A percentile compares a stretch with the other conserved stretches of the same genome.
phyloP scores from a whole-genome alignment of 805 yeast genomes.

The Cyberlindnera suaveolens region DNA sequence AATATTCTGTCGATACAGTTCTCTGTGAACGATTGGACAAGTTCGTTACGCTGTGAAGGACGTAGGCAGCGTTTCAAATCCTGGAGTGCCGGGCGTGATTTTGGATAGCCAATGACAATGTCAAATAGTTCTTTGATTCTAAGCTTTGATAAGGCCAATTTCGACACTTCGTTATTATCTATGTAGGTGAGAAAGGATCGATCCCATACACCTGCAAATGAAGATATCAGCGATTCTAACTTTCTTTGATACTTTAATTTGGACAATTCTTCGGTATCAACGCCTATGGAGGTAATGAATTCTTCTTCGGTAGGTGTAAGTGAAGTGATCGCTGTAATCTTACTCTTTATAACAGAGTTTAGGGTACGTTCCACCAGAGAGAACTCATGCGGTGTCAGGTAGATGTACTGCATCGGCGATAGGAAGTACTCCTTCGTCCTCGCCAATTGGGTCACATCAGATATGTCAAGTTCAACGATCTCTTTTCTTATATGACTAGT shows the following conservation, averaged over 20 bases:
- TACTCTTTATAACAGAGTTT: conserved; percentile 12
- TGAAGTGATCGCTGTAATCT: conserved; percentile 1
- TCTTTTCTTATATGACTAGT: conserved; percentile 13
- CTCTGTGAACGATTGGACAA: conserved; percentile 45
- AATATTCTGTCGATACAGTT: conserved; percentile 43
- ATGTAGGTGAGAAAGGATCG: conserved; percentile 9
- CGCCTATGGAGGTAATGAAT: conserved; percentile 16
- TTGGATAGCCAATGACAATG: conserved; percentile 49
- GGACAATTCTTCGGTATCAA: conserved; percentile 12
- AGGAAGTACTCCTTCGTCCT: conserved; percentile 16
- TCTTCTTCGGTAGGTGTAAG: conserved; percentile 8
- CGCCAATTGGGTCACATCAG: conserved; percentile 4
- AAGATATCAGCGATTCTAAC: conserved; percentile 1
- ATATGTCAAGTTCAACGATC: conserved; percentile 1
- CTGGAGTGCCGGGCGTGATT: conserved; percentile 42
- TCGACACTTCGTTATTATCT: conserved; percentile 7
- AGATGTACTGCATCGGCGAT: conserved; percentile 15
- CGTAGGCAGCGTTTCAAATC: conserved; percentile 53
- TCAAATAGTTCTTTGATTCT: conserved; percentile 55
- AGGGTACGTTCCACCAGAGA: conserved; percentile 13
- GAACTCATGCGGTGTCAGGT: conserved; percentile 9
- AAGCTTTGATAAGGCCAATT: conserved; percentile 24
- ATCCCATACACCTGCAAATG: conserved; percentile 15
- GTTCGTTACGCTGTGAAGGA: conserved; percentile 42
- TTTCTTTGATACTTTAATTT: conserved; percentile 8